These are phyloP conservation scores for Diaporthe eres DNA, from an alignment of 2,329 filamentous ascomycete genomes.

Conservation along the genomic window DNA sequence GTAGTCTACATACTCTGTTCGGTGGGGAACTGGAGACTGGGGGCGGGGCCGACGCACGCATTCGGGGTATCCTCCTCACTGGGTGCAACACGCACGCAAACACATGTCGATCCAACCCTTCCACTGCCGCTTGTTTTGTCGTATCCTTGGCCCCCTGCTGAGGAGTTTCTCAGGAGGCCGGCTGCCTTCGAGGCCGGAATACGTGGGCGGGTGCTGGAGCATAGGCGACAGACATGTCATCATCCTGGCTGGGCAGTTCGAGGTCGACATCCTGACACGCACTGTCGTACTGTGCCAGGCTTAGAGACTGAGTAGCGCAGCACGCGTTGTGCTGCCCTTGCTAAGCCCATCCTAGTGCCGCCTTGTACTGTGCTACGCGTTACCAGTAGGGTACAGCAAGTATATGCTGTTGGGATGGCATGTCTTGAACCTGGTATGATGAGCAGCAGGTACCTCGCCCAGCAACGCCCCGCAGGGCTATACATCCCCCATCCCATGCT, in stretches of 20 bases:
- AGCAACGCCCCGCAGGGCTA: not conserved
- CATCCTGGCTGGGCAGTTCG: conserved; percentile 17
- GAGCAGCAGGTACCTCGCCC: conserved; percentile 17
- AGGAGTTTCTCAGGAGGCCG: conserved; percentile 22
- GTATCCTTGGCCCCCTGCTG: not conserved
- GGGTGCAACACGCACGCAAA: not conserved
- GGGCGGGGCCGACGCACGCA: not conserved
- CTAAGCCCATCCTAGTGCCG: not conserved
- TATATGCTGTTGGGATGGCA: conserved; percentile 25
- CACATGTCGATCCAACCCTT: not conserved
- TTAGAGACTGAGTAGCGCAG: not conserved
- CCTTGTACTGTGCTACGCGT: not conserved
- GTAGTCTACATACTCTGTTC: conserved; percentile 12
- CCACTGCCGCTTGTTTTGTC: not conserved
- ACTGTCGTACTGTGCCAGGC: conserved; percentile 9
- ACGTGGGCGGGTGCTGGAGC: conserved; percentile 24
- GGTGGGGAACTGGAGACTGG: conserved; percentile 26
- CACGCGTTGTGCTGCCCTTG: not conserved
- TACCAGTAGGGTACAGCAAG: not conserved
- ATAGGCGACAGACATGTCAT: conserved; percentile 27
- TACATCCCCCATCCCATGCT: conserved; percentile 29
- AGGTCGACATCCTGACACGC: not conserved
- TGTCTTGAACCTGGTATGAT: conserved; percentile 19
- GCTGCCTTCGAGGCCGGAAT: conserved; percentile 23
- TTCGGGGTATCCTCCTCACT: not conserved